Evolutionary conservation across 169 alveolate genomes (phyloP).

Genomic region (Cryptosporidium ubiquitum): DNA sequence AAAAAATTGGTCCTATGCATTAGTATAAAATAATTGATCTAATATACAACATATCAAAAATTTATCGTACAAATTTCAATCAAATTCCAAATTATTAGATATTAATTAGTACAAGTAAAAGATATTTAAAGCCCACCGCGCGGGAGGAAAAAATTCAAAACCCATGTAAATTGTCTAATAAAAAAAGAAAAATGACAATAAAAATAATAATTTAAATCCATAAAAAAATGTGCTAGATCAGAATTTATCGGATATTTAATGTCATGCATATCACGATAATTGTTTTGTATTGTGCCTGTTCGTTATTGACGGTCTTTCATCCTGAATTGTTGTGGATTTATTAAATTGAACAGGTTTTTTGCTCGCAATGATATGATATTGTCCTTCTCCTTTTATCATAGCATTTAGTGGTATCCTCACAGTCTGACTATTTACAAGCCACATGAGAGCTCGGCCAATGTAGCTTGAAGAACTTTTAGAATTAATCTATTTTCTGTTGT

Average conservation of each 20-base stretch:
- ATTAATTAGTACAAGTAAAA: background rate
- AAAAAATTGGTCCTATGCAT: conserved; percentile 1
- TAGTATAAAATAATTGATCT: background rate
- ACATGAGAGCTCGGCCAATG: conserved; percentile 54
- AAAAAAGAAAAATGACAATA: background rate
- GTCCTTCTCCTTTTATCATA: conserved; percentile 69
- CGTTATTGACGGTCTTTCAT: background rate
- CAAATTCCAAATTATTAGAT: conserved; percentile 3
- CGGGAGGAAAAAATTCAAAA: conserved; percentile 3
- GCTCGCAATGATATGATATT: conserved; percentile 52
- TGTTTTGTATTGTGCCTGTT: conserved; percentile 4
- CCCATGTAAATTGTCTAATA: conserved; percentile 24
- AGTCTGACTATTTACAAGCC: conserved; percentile 73
- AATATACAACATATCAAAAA: background rate
- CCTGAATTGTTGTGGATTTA: conserved; percentile 1
- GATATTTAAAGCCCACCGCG: conserved; percentile 10
- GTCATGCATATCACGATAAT: background rate
- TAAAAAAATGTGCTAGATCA: background rate
- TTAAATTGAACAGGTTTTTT: conserved; percentile 62
- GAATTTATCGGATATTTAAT: background rate
- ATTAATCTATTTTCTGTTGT: conserved; percentile 10
- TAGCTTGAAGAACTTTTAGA: conserved; percentile 63
- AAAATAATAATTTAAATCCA: background rate
- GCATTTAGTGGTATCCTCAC: conserved; percentile 72
- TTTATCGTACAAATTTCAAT: background rate